A percentile compares a stretch with the other conserved stretches of the same genome.
Evolutionary conservation across 2,329 filamentous ascomycete species (phyloP).

Genomic region (Xylariaceae sp.): DNA sequence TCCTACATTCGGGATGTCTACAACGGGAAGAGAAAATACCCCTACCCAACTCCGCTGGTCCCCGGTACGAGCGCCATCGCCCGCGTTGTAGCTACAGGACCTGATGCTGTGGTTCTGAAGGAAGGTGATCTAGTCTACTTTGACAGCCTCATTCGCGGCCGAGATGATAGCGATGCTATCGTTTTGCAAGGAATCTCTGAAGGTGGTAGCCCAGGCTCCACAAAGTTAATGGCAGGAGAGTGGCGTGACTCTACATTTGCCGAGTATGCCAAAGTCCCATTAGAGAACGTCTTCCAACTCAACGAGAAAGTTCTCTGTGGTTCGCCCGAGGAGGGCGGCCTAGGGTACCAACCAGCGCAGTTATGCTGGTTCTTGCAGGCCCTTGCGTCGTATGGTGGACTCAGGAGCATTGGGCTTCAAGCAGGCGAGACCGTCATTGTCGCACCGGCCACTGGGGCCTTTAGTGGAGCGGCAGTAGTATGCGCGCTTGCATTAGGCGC

Average conservation of each 20-base stretch:
- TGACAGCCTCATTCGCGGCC: conserved; percentile 1
- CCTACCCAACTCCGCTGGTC: background rate
- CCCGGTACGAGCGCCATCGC: conserved; percentile 3
- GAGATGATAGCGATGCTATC: conserved; percentile 1
- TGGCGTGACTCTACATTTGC: conserved; percentile 5
- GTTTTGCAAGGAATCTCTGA: background rate
- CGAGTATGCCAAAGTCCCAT: background rate
- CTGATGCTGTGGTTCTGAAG: conserved; percentile 3
- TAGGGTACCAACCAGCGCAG: conserved; percentile 20
- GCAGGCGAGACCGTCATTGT: conserved; percentile 46
- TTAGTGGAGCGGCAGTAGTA: conserved; percentile 42
- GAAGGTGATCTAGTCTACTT: conserved; percentile 7
- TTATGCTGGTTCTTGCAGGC: conserved; percentile 13
- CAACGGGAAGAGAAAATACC: conserved; percentile 2
- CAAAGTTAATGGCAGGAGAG: background rate
- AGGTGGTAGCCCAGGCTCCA: background rate
- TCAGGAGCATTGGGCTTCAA: conserved; percentile 29
- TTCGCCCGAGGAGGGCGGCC: background rate
- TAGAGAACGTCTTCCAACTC: conserved; percentile 1
- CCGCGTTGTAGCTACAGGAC: background rate
- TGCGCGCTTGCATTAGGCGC: conserved; percentile 48
- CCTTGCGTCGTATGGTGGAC: conserved; percentile 21
- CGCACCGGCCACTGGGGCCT: conserved; percentile 45
- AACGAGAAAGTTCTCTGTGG: background rate
- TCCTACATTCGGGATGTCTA: conserved; percentile 9